Evolutionary conservation across 345 rosid genomes (phyloP).

Genomic region (Geranium brycei): DNA sequence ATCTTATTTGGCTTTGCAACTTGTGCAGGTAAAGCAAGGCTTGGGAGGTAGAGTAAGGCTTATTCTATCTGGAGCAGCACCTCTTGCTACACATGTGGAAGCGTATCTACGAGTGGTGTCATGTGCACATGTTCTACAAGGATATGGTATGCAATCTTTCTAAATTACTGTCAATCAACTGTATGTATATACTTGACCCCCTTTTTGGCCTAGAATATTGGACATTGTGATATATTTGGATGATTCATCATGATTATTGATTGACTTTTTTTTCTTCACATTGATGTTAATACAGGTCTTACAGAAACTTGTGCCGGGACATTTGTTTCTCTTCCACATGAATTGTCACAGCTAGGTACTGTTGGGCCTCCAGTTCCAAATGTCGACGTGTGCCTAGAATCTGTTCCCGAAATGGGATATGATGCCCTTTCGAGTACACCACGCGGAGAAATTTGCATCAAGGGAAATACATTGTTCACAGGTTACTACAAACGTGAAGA

Average conservation of each 20-base stretch:
- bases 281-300: conserved; percentile 39
- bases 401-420: conserved; percentile 93
- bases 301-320: conserved; percentile 95
- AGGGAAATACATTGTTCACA: conserved; percentile 61
- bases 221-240: not conserved
- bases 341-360: conserved; percentile 64
- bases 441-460: conserved; percentile 80
- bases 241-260: not conserved
- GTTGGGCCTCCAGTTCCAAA: conserved; percentile 98
- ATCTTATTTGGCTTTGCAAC: conserved; percentile 4
- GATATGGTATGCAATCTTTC: conserved; percentile 58
- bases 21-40: conserved; percentile 69
- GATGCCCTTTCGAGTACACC: conserved; percentile 74
- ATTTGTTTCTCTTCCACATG: conserved; percentile 81
- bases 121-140: conserved; percentile 91
- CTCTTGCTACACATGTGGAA: conserved; percentile 79
- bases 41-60: conserved; percentile 88
- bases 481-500: conserved; percentile 93
- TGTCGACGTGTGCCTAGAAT: conserved; percentile 76
- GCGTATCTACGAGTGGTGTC: conserved; percentile 84
- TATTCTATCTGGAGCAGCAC: conserved; percentile 92
- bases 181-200: too few relatives aligned
- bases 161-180: not conserved
- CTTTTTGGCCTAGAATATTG: not conserved
- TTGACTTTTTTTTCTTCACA: not conserved